Evolutionary conservation across 2,329 filamentous ascomycete genomes (phyloP).

Genomic region (Penicillium polonicum): DNA sequence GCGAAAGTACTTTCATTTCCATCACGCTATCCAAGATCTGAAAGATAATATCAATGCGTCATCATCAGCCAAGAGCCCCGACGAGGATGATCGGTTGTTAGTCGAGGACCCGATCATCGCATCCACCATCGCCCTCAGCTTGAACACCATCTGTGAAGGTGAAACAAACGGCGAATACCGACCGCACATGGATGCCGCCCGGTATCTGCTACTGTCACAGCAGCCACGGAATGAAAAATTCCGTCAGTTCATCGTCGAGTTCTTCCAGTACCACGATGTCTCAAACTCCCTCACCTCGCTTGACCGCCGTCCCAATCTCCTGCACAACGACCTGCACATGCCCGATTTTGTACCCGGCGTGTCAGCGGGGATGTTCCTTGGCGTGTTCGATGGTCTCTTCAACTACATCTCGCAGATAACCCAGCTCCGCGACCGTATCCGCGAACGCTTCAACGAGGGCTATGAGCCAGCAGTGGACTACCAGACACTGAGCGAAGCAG

Average conservation of each 20-base stretch:
- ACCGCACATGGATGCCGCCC: slow-evolving; percentile 74
- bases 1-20: slow-evolving; percentile 57
- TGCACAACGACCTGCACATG: slow-evolving; percentile 54
- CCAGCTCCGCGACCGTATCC: slow-evolving; percentile 70
- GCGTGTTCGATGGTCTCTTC: slow-evolving; percentile 80
- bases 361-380: slow-evolving; percentile 64
- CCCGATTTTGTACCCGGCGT: slow-evolving; percentile 56
- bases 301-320: slow-evolving; percentile 53
- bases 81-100: slow-evolving; percentile 37
- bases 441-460: slow-evolving; percentile 61
- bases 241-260: slow-evolving; percentile 68
- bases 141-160: slow-evolving; percentile 62
- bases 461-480: slow-evolving; percentile 72
- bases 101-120: slow-evolving; percentile 61
- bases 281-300: slow-evolving; percentile 58
- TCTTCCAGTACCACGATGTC: slow-evolving; percentile 79
- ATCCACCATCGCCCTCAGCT: slow-evolving; percentile 58
- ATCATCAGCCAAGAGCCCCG: slow-evolving; percentile 19
- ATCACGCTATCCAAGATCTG: slow-evolving; percentile 41
- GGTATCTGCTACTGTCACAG: slow-evolving; percentile 63
- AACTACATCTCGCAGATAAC: slow-evolving; percentile 76
- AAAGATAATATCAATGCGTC: slow-evolving; percentile 41
- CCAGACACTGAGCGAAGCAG: slow-evolving; percentile 67
- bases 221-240: slow-evolving; percentile 66
- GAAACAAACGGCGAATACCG: slow-evolving; percentile 69